A percentile compares a stretch with the other conserved stretches of the same genome.
These are phyloP conservation scores for Gossypium ekmanianum DNA, from an alignment of 345 rosid species.

Conservation along the genomic window DNA sequence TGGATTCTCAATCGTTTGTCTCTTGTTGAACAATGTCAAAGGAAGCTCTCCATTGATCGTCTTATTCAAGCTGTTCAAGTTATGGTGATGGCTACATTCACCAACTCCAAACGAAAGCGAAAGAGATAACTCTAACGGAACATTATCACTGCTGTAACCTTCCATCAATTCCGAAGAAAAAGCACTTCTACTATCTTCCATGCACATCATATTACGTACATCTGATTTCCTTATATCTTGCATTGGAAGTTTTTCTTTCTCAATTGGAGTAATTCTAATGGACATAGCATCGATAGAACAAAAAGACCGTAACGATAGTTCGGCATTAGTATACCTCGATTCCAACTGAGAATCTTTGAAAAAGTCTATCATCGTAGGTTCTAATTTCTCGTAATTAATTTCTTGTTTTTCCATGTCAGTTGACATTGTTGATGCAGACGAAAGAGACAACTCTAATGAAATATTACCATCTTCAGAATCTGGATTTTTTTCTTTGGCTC, in stretches of 20 bases:
- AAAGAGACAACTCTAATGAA: slow-evolving; percentile 10
- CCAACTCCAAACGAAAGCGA: not conserved
- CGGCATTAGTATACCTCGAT: not conserved
- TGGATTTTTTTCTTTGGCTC: not conserved
- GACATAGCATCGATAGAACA: too few species aligned
- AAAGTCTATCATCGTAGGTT: not conserved
- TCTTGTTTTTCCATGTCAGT: not conserved
- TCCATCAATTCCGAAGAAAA: not conserved
- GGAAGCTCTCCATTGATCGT: not conserved
- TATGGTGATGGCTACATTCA: not conserved
- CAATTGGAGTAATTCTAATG: too few species aligned
- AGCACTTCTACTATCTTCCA: not conserved
- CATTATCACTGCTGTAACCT: not conserved
- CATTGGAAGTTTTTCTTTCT: too few species aligned
- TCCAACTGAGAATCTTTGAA: not conserved
- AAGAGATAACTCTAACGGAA: not conserved
- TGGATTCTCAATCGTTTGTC: not conserved
- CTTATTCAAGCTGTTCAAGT: not conserved
- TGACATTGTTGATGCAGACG: not conserved
- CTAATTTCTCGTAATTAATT: not conserved
- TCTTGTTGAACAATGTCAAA: too few species aligned
- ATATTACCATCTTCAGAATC: not conserved
- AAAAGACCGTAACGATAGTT: not conserved
- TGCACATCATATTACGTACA: not conserved
- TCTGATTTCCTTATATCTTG: not conserved